phyloP scores from a whole-genome alignment of 805 yeast species.

The Cyberlindnera xylosilytica region DNA sequence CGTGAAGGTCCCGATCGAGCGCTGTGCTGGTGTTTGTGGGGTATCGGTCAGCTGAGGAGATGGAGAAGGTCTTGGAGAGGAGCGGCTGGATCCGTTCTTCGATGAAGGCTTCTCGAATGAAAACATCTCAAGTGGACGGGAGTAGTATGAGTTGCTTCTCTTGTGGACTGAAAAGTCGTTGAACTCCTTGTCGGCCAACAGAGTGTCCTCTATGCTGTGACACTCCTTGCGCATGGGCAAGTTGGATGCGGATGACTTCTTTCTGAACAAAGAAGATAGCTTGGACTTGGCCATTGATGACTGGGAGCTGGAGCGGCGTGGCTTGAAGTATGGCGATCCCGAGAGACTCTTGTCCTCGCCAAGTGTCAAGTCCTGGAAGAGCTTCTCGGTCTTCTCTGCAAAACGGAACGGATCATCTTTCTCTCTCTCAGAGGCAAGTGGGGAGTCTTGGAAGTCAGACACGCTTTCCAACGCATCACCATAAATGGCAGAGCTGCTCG shows the following conservation, averaged over 20 bases:
- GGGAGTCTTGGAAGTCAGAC: not conserved
- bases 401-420: not conserved
- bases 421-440: not conserved
- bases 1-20: no score
- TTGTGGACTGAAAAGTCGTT: constrained; percentile 16
- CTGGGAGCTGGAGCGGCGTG: not conserved
- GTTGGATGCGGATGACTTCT: constrained; percentile 2
- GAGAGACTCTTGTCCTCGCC: not conserved
- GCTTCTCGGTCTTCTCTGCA: no score
- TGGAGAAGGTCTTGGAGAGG: not conserved
- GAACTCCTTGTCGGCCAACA: constrained; percentile 24
- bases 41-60: not conserved
- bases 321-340: no score
- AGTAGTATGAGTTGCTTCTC: constrained; percentile 8
- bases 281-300: not conserved
- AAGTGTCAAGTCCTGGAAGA: no score
- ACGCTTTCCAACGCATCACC: no score
- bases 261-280: constrained; percentile 7
- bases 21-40: not conserved
- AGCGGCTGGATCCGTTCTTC: not conserved
- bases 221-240: constrained; percentile 19
- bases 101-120: constrained; percentile 9
- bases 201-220: constrained; percentile 25
- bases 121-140: constrained; percentile 5
- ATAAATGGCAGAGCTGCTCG: no score